Percentiles rank a stretch among this genome's conserved stretches.
phyloP scores from a whole-genome alignment of 2,329 filamentous ascomycete species.

The Metarhizium album region DNA sequence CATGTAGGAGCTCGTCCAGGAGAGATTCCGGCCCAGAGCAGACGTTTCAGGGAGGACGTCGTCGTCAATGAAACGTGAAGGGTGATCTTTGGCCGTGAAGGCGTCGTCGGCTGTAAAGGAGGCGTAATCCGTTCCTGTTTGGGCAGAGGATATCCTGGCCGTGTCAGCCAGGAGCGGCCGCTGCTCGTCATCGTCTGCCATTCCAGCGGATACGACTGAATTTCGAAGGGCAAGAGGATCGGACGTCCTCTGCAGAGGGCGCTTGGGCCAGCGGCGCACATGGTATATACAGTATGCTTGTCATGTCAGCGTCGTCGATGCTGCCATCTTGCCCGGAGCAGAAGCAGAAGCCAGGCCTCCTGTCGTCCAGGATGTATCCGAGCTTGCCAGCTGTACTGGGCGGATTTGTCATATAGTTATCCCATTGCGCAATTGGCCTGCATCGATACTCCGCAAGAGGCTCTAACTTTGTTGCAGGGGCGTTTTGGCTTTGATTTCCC shows the following conservation, averaged over 20 bases:
- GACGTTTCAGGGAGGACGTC: conserved; percentile 50
- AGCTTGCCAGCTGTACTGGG: background rate
- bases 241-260: background rate
- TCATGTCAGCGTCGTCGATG: background rate
- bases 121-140: no score
- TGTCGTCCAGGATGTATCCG: background rate
- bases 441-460: background rate
- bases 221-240: no score
- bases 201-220: background rate
- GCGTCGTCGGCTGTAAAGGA: background rate
- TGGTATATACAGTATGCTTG: background rate
- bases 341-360: background rate
- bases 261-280: background rate
- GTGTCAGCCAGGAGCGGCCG: conserved; percentile 1
- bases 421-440: conserved; percentile 1
- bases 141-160: background rate
- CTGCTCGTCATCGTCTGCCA: background rate
- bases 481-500: background rate
- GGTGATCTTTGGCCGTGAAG: background rate
- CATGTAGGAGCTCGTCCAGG: conserved; percentile 54
- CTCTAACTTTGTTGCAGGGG: no score
- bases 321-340: background rate
- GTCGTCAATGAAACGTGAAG: conserved; percentile 34
- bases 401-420: conserved; percentile 1
- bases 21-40: conserved; percentile 45